phyloP scores from a whole-genome alignment of 768 basidiomycete species.

The Obba rivulosa region DNA sequence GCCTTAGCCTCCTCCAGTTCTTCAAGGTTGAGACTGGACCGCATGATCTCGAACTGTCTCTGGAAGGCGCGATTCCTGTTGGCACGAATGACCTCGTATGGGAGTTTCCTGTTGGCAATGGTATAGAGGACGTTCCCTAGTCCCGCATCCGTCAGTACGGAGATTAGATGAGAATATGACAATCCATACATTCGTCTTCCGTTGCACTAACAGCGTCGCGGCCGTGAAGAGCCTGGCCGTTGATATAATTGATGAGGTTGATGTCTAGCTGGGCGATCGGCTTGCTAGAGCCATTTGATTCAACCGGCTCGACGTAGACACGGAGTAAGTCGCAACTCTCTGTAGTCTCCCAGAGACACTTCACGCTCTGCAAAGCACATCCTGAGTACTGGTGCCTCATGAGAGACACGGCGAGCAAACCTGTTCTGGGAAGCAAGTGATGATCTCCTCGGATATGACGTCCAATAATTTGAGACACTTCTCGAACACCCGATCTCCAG shows the following conservation, averaged over 20 bases:
- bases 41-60: slow-evolving; percentile 8
- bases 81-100: slow-evolving; percentile 5
- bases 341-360: slow-evolving; percentile 56
- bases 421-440: slow-evolving; percentile 56
- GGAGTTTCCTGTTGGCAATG: slow-evolving; percentile 2
- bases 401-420: slow-evolving; percentile 33
- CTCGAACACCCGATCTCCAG: slow-evolving; percentile 73
- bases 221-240: slow-evolving; percentile 32
- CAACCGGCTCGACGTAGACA: slow-evolving; percentile 64
- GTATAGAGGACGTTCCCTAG: slow-evolving; percentile 13
- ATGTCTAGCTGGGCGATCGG: slow-evolving; percentile 60
- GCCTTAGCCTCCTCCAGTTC: neutral
- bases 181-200: slow-evolving; percentile 8
- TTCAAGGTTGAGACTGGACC: neutral
- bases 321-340: slow-evolving; percentile 39
- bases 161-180: neutral
- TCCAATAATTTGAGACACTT: slow-evolving; percentile 73
- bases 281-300: slow-evolving; percentile 33
- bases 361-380: slow-evolving; percentile 39
- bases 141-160: neutral
- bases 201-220: slow-evolving; percentile 6
- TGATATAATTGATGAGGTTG: slow-evolving; percentile 39
- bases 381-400: neutral
- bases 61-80: slow-evolving; percentile 8
- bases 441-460: slow-evolving; percentile 51